Evolutionary conservation across 352 stramenopile species (phyloP).

Genomic region (Pythium grandisporangium): DNA sequence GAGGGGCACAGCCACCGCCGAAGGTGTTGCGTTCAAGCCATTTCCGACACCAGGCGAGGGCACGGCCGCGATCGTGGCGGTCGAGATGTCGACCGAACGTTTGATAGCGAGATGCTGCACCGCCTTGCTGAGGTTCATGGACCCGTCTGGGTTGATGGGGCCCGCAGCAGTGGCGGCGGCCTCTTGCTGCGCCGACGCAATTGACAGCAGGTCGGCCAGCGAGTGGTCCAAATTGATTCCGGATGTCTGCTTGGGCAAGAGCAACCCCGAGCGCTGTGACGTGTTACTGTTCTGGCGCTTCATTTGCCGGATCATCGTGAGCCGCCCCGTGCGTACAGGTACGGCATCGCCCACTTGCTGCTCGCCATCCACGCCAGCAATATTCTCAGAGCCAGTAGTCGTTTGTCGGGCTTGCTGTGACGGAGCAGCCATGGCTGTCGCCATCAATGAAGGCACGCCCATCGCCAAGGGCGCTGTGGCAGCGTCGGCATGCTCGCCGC

Average conservation of each 20-base stretch:
- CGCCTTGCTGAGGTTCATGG: conserved; percentile 8
- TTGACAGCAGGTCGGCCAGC: conserved; percentile 15
- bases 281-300: conserved; percentile 12
- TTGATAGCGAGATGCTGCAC: conserved; percentile 17
- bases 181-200: conserved; percentile 5
- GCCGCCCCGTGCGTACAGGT: conserved; percentile 1
- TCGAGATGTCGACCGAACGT: conserved; percentile 17
- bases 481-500: no score
- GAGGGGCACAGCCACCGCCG: no score
- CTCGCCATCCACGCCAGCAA: conserved; percentile 3
- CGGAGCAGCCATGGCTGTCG: neutral
- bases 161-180: neutral
- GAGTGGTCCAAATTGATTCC: conserved; percentile 16
- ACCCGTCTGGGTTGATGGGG: conserved; percentile 15
- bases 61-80: conserved; percentile 20
- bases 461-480: neutral
- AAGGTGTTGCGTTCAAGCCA: no score
- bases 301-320: conserved; percentile 14
- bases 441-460: neutral
- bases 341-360: neutral
- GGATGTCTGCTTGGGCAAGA: neutral
- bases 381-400: neutral
- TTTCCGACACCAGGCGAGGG: neutral
- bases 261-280: neutral
- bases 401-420: neutral